phyloP scores from a whole-genome alignment of 768 basidiomycete genomes.

The Macrolepiota albuminosa region DNA sequence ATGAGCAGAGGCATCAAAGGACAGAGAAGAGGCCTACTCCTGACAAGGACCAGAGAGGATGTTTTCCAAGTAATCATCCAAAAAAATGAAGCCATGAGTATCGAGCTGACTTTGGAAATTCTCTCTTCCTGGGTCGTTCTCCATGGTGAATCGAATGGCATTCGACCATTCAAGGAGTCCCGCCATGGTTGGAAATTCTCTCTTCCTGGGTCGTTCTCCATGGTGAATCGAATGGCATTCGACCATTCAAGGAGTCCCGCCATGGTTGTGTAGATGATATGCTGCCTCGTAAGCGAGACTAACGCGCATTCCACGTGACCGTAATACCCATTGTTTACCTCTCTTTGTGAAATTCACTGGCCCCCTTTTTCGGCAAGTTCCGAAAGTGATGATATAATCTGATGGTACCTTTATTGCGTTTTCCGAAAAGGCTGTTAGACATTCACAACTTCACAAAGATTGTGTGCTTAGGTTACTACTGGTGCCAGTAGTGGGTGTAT shows the following conservation, averaged over 20 bases:
- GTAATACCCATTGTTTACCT: neutral
- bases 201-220: constrained; percentile 70
- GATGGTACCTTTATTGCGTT: too few relatives aligned
- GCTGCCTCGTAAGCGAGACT: neutral
- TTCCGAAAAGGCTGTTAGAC: too few relatives aligned
- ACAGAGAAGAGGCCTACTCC: constrained; percentile 41
- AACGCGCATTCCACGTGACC: constrained; percentile 14
- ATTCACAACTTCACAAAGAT: too few relatives aligned
- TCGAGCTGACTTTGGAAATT: constrained; percentile 71
- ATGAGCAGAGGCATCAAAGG: neutral
- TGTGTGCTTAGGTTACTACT: too few relatives aligned
- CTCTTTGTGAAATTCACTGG: too few relatives aligned
- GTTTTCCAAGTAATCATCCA: constrained; percentile 73
- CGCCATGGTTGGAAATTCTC: constrained; percentile 41
- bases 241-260: constrained; percentile 67
- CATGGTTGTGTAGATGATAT: constrained; percentile 5
- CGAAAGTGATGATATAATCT: too few relatives aligned
- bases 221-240: constrained; percentile 57
- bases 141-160: constrained; percentile 62
- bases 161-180: constrained; percentile 71
- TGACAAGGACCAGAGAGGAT: constrained; percentile 63
- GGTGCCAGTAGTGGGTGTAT: too few relatives aligned
- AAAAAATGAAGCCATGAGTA: constrained; percentile 70
- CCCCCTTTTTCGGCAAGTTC: too few relatives aligned
- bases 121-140: constrained; percentile 65